Conservation (phyloP, 2,329 filamentous ascomycete species). For the Alternaria triticina region DNA sequence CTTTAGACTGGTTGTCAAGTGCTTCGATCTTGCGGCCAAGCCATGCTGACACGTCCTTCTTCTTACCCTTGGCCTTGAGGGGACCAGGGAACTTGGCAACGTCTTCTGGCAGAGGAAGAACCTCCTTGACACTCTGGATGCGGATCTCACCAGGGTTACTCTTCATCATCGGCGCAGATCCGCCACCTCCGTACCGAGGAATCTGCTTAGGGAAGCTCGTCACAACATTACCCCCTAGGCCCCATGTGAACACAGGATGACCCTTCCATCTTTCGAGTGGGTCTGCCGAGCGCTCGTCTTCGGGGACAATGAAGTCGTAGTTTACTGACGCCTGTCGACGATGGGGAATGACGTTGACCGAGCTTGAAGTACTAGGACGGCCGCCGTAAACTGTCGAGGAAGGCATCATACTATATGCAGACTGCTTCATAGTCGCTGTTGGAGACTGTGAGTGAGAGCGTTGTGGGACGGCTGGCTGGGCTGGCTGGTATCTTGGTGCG, state of each 20-base stretch:
- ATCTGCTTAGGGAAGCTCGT: constrained; percentile 89
- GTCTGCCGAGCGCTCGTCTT: constrained; percentile 68
- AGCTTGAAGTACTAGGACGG: constrained; percentile 21
- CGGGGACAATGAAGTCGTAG: constrained; percentile 63
- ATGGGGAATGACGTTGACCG: constrained; percentile 40
- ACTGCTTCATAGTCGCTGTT: constrained; percentile 58
- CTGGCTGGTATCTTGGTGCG: constrained; percentile 59
- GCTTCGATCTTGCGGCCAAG: constrained; percentile 75
- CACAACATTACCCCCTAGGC: constrained; percentile 80
- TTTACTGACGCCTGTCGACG: constrained; percentile 55
- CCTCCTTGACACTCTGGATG: constrained; percentile 75
- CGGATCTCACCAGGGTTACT: constrained; percentile 83
- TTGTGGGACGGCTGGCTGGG: constrained; percentile 23
- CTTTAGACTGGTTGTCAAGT: constrained; percentile 64
- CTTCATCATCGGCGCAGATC: constrained; percentile 76
- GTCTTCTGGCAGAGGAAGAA: constrained; percentile 73
- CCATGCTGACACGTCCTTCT: constrained; percentile 90
- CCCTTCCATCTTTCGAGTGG: constrained; percentile 90
- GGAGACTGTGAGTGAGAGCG: constrained; percentile 67
- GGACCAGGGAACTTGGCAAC: constrained; percentile 88
- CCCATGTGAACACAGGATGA: constrained; percentile 84
- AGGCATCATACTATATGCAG: constrained; percentile 54
- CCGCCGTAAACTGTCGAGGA: constrained; percentile 47
- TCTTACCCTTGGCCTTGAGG: constrained; percentile 87
- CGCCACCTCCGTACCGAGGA: constrained; percentile 81